Evolutionary conservation across 148 eudicot species (phyloP).

Genomic region (Rhododendron ferrugineum): DNA sequence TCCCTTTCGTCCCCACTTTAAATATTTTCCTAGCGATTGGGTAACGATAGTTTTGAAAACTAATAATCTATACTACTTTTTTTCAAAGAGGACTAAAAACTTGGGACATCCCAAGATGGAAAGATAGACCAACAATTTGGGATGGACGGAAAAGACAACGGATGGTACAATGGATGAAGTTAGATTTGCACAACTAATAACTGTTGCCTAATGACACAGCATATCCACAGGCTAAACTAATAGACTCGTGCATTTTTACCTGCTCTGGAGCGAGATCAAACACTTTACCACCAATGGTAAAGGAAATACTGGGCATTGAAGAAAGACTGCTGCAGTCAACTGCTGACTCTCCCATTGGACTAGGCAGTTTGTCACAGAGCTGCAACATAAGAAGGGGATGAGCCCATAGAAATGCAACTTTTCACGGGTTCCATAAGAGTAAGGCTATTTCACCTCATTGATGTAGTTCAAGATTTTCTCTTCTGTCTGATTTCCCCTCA

Average conservation of each 20-base stretch:
- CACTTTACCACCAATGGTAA: conserved; percentile 71
- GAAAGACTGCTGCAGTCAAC: conserved; percentile 67
- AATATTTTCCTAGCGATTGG: background rate
- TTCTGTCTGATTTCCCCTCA: conserved; percentile 58
- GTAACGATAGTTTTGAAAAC: background rate
- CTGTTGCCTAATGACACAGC: background rate
- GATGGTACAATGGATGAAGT: background rate
- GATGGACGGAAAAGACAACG: background rate
- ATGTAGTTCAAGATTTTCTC: conserved; percentile 65
- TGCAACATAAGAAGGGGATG: conserved; percentile 26
- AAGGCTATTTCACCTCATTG: conserved; percentile 40
- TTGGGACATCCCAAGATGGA: background rate
- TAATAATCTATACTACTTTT: background rate
- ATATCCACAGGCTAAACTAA: background rate
- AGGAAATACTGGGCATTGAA: conserved; percentile 67
- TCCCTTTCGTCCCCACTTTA: background rate
- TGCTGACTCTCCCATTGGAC: conserved; percentile 88
- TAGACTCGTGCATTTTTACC: conserved; percentile 29
- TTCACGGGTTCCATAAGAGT: background rate
- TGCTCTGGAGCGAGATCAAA: conserved; percentile 69
- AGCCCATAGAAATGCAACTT: conserved; percentile 1
- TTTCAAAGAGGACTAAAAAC: background rate
- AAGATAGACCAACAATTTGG: background rate
- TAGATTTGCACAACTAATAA: background rate
- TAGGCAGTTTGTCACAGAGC: conserved; percentile 80